Conservation (phyloP, 768 basidiomycete genomes). For the Galerina marginata region DNA sequence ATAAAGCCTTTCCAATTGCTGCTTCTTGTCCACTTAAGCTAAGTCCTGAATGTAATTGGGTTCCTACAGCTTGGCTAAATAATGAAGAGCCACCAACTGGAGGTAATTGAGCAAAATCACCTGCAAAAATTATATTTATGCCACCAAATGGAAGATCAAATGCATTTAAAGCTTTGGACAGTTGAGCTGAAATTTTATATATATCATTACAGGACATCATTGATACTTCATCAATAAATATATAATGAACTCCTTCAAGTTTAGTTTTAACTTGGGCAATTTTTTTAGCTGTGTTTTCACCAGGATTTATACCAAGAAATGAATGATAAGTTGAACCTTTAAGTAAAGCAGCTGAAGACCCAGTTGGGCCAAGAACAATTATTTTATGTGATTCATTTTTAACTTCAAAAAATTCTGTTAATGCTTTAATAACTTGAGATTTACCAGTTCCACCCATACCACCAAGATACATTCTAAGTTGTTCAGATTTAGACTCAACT, state of each 20-base stretch:
- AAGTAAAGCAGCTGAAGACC: too few species aligned
- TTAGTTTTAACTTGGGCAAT: slow-evolving; percentile 21
- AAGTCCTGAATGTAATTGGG: too few species aligned
- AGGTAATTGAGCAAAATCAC: slow-evolving; percentile 21
- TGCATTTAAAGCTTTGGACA: slow-evolving; percentile 24
- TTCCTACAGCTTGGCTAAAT: too few species aligned
- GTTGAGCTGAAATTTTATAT: slow-evolving; percentile 31
- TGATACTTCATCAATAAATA: slow-evolving; percentile 46
- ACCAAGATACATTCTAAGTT: slow-evolving; percentile 37
- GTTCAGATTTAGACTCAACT: slow-evolving; percentile 9
- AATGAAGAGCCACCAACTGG: too few species aligned
- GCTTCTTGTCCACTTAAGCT: too few species aligned
- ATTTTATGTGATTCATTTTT: slow-evolving; percentile 7
- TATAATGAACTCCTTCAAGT: slow-evolving; percentile 13
- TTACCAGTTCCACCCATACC: slow-evolving; percentile 42
- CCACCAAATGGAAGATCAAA: slow-evolving; percentile 37
- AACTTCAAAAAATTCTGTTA: slow-evolving; percentile 26
- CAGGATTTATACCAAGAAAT: too few species aligned
- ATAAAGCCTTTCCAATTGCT: slow-evolving; percentile 30
- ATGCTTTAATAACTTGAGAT: slow-evolving; percentile 34
- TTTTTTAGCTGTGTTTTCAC: background rate
- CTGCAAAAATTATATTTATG: slow-evolving; percentile 48
- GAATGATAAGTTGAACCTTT: too few species aligned
- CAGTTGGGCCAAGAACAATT: too few species aligned
- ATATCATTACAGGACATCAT: slow-evolving; percentile 39